Conservation (phyloP, 257 asterid species). For the Ilex asprella region DNA sequence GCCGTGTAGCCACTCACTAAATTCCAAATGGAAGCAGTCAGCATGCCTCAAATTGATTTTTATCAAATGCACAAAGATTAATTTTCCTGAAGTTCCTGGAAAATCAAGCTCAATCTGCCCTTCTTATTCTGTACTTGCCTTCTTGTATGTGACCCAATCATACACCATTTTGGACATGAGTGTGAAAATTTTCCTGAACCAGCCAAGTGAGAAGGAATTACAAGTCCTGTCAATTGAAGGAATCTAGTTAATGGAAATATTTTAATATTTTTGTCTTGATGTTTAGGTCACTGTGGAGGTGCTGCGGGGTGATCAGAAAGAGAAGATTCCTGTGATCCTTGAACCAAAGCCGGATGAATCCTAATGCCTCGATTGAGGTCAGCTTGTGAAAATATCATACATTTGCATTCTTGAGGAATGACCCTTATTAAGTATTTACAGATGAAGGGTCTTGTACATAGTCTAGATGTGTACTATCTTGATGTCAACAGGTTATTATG, state of each 20-base stretch:
- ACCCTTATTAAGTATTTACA: no score
- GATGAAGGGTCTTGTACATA: not conserved
- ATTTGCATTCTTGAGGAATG: not conserved
- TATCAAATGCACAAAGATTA: no score
- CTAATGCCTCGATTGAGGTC: conserved; percentile 14
- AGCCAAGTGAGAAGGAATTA: not conserved
- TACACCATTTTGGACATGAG: not conserved
- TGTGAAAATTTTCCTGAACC: not conserved
- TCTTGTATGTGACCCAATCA: not conserved
- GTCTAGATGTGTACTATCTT: not conserved
- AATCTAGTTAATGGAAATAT: conserved; percentile 1
- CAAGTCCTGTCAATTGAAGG: not conserved
- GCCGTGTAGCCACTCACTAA: no score
- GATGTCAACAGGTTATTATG: no score
- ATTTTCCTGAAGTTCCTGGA: no score
- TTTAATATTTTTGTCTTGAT: not conserved
- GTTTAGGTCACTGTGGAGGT: conserved; percentile 81
- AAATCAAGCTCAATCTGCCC: not conserved
- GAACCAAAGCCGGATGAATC: conserved; percentile 94
- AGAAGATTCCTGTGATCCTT: conserved; percentile 79
- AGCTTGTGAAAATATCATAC: not conserved
- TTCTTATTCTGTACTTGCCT: not conserved
- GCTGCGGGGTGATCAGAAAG: conserved; percentile 81
- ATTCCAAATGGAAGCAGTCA: no score
- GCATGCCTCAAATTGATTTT: no score